Percentiles rank a stretch among this genome's conserved stretches.
phyloP scores from a whole-genome alignment of 805 yeast genomes.

The Candida chauliodis region DNA sequence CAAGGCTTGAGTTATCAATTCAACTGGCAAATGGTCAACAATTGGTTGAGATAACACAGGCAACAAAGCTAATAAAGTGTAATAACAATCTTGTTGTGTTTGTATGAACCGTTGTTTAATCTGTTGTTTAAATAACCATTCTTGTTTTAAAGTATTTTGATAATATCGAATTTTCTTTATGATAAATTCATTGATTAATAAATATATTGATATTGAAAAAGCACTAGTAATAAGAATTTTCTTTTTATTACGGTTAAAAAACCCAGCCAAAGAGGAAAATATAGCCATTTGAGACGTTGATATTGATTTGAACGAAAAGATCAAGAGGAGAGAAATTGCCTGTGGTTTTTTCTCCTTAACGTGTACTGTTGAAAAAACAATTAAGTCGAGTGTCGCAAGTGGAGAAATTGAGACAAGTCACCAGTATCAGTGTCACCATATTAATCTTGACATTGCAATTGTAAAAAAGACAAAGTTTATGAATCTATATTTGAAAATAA shows the following conservation, averaged over 20 bases:
- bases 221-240: conserved; percentile 32
- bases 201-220: conserved; percentile 32
- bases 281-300: conserved; percentile 28
- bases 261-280: conserved; percentile 37
- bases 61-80: conserved; percentile 76
- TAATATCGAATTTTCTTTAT: conserved; percentile 36
- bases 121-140: conserved; percentile 40
- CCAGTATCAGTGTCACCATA: no score
- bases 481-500: no score
- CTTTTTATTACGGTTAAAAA: conserved; percentile 38
- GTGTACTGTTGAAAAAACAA: no score
- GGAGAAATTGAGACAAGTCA: background rate
- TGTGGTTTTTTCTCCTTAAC: no score
- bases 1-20: conserved; percentile 64
- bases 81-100: conserved; percentile 86
- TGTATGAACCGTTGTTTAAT: conserved; percentile 82
- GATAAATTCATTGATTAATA: conserved; percentile 35
- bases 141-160: conserved; percentile 38
- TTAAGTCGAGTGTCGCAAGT: background rate
- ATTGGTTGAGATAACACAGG: conserved; percentile 73
- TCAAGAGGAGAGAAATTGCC: background rate
- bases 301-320: background rate
- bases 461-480: no score
- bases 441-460: no score
- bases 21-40: conserved; percentile 62